Base-by-base conservation (phyloP, 148 eudicot genomes). In the Diospyros kaki region DNA sequence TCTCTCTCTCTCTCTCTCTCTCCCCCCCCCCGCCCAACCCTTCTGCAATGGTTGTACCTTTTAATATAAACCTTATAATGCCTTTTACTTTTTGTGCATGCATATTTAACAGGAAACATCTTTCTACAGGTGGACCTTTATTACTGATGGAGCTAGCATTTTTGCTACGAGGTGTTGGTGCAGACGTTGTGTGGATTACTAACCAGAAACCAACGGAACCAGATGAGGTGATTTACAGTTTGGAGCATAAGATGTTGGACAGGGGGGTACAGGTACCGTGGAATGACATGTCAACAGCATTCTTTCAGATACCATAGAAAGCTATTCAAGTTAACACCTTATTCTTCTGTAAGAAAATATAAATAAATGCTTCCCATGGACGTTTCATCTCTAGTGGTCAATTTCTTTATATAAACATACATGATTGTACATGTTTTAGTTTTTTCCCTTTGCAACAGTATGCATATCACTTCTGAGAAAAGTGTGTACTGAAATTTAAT, bases 91-190 rank as follows among this genome's bases (percentile, higher is more conserved):
- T 55, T 9, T 71, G 11, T 14, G 15, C 43, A 43, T 71, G 74
- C 41, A 71, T 18, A 14, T 43, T 58, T 11, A 71, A 59, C n/a
- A 43, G 51, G 61, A 56, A 71, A 13, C 40, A 70, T 64, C 40
- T 72, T 38, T 8, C 42, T 1, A n/a, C 64, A 87, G 95, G 92
- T 82, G 95, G 95, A 14, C 92, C 95, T 74, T 81, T 90, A 70
- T 77, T 90, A 79, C 80, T 90, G 67, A 90, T 88, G 90, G 95
- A 90, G 82, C 75, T 90, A 73, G 92, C 95, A 70, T 90, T 90
- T 76, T 82, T 90, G 71, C 81, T 90, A 66, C 81, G 95, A 81
- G 85, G 86, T 77, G 92, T 88, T 79, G 84, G 85, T 69, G 80
- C 90, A 68, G 84, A 89, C 64, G 95, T 88, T 82, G 87, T 88